A percentile compares a stretch with the other conserved stretches of the same genome.
phyloP scores from a whole-genome alignment of 495 filamentous ascomycete genomes.

The Neurospora sp. region DNA sequence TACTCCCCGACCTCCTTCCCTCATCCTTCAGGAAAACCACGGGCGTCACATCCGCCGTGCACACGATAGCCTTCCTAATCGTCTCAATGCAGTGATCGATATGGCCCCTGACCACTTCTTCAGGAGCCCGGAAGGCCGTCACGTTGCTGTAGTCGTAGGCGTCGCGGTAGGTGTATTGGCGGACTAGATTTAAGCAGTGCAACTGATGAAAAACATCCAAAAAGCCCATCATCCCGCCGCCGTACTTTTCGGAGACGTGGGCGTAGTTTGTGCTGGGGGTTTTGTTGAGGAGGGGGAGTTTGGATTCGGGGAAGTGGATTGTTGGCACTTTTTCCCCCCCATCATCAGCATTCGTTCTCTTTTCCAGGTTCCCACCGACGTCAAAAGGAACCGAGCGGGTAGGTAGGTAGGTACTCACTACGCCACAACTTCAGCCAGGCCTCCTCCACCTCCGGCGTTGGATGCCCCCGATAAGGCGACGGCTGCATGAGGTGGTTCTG shows the following conservation, averaged over 20 bases:
- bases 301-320: not conserved
- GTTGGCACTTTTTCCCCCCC: not conserved
- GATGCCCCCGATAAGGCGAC: not conserved
- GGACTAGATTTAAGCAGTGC: not conserved
- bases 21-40: not conserved
- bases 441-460: not conserved
- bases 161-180: conserved; percentile 1
- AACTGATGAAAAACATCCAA: not conserved
- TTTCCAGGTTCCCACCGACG: no score
- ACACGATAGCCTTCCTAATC: not conserved
- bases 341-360: no score
- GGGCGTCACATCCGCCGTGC: conserved; percentile 1
- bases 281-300: not conserved
- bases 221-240: not conserved
- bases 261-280: not conserved
- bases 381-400: no score
- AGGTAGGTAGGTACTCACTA: not conserved
- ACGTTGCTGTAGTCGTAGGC: conserved; percentile 1
- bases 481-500: conserved; percentile 1
- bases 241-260: not conserved
- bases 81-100: conserved; percentile 2
- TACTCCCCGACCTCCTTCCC: not conserved
- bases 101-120: not conserved
- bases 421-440: not conserved
- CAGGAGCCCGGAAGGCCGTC: not conserved